Evolutionary conservation across 345 rosid species (phyloP).

Genomic region (Toxicodendron radicans): DNA sequence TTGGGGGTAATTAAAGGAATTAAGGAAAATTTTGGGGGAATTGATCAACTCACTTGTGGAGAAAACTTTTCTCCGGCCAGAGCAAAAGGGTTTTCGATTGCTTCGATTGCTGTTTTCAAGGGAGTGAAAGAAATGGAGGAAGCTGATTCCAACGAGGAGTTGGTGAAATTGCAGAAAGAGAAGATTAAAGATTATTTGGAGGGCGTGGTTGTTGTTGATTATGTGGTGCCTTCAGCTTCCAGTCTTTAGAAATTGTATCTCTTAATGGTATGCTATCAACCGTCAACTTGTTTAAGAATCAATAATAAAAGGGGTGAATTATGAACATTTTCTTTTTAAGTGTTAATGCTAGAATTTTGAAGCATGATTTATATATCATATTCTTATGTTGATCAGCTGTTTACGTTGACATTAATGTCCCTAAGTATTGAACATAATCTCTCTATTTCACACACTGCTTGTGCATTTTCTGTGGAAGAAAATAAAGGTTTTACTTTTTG

Average conservation of each 20-base stretch:
- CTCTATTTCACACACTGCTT: no score
- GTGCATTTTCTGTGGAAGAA: no score
- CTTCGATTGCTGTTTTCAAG: constrained; percentile 54
- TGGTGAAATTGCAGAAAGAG: constrained; percentile 47
- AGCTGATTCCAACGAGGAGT: constrained; percentile 37
- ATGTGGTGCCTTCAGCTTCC: constrained; percentile 44
- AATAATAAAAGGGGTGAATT: background rate
- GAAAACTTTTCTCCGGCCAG: constrained; percentile 78
- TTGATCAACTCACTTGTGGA: constrained; percentile 58
- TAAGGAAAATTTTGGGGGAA: constrained; percentile 37
- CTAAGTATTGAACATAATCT: no score
- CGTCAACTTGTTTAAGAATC: background rate
- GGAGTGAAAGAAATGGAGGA: constrained; percentile 46
- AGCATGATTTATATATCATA: no score
- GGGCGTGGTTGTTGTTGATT: constrained; percentile 64
- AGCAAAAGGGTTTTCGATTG: constrained; percentile 72
- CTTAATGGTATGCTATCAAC: background rate
- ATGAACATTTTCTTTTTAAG: no score
- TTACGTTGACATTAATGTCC: no score
- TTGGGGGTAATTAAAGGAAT: constrained; percentile 49
- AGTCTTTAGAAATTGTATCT: constrained; percentile 15
- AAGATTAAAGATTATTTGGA: constrained; percentile 56
- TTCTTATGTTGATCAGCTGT: no score
- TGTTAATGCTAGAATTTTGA: no score
- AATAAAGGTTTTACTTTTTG: no score